A percentile compares a stretch with the other conserved stretches of the same genome.
Conservation (phyloP, 2,329 filamentous ascomycete species). For the Aspergillus piperis region DNA sequence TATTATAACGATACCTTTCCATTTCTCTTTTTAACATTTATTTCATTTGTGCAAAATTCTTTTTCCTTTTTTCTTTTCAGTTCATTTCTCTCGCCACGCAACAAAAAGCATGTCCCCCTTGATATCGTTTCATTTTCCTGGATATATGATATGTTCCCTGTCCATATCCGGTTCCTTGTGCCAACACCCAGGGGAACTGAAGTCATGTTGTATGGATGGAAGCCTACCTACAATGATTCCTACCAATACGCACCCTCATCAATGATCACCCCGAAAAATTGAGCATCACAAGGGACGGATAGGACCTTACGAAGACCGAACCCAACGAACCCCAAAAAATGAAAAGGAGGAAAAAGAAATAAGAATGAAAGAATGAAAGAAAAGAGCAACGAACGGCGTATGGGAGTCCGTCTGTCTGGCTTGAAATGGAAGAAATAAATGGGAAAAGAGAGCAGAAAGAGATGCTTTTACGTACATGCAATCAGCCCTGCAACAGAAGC, state of each 20-base stretch:
- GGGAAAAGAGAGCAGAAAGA: slow-evolving; percentile 8
- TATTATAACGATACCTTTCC: slow-evolving; percentile 27
- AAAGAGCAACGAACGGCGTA: slow-evolving; percentile 35
- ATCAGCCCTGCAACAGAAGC: too few species aligned
- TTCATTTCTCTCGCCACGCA: slow-evolving; percentile 3
- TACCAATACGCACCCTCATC: too few species aligned
- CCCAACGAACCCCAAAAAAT: neutral
- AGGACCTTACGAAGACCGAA: neutral
- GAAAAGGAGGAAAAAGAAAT: slow-evolving; percentile 3
- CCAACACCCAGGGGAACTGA: too few species aligned
- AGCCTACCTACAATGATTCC: too few species aligned
- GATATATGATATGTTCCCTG: too few species aligned
- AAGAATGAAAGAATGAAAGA: slow-evolving; percentile 16
- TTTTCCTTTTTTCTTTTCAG: slow-evolving; percentile 13
- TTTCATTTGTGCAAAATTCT: slow-evolving; percentile 5
- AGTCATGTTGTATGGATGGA: too few species aligned
- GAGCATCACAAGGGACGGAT: too few species aligned
- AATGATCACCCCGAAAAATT: too few species aligned
- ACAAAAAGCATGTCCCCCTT: neutral
- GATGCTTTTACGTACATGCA: too few species aligned
- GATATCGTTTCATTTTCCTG: too few species aligned
- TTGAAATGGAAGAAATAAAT: slow-evolving; percentile 21
- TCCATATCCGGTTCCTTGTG: too few species aligned
- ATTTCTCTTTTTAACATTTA: slow-evolving; percentile 13
- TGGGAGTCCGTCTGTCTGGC: slow-evolving; percentile 36